A percentile compares a stretch with the other conserved stretches of the same genome.
phyloP scores from a whole-genome alignment of 2,329 filamentous ascomycete genomes.

The Ophiostoma himal-ulmi region DNA sequence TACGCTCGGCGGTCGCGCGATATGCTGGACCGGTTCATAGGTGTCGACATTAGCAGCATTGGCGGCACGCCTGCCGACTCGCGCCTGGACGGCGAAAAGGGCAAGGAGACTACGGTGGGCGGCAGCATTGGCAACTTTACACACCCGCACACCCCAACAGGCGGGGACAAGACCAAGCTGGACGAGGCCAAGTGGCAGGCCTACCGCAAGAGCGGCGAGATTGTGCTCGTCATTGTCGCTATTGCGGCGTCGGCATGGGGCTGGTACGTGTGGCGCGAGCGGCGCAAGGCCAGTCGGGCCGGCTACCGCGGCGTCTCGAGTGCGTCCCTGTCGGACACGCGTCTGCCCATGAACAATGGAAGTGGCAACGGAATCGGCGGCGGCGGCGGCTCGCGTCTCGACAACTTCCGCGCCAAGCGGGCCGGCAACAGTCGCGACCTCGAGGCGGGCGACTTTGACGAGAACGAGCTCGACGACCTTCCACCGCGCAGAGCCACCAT shows the following conservation, averaged over 20 bases:
- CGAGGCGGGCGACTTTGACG: conserved; percentile 60
- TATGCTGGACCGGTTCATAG: conserved; percentile 96
- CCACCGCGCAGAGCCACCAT: conserved; percentile 44
- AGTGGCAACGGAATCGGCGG: conserved; percentile 21
- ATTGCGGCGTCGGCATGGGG: conserved; percentile 69
- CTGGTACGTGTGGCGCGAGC: conserved; percentile 61
- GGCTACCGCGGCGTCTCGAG: conserved; percentile 50
- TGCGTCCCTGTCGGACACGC: conserved; percentile 30
- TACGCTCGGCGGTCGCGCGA: conserved; percentile 79
- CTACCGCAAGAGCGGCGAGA: conserved; percentile 80
- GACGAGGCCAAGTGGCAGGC: conserved; percentile 82
- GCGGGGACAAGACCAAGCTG: conserved; percentile 65
- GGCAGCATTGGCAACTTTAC: conserved; percentile 46
- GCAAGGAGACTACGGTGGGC: conserved; percentile 63
- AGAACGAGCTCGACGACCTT: conserved; percentile 59
- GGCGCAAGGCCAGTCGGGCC: conserved; percentile 42
- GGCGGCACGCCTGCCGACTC: conserved; percentile 75
- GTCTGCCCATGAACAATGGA: conserved; percentile 20
- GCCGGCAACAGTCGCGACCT: conserved; percentile 43
- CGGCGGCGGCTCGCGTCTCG: conserved; percentile 37
- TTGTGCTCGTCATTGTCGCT: conserved; percentile 74
- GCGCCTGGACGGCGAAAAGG: conserved; percentile 69
- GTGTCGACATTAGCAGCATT: conserved; percentile 82
- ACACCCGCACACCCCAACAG: conserved; percentile 26
- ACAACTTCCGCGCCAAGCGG: conserved; percentile 44